Evolutionary conservation across 2,329 filamentous ascomycete genomes (phyloP).

Genomic region (Truncatella angustata): DNA sequence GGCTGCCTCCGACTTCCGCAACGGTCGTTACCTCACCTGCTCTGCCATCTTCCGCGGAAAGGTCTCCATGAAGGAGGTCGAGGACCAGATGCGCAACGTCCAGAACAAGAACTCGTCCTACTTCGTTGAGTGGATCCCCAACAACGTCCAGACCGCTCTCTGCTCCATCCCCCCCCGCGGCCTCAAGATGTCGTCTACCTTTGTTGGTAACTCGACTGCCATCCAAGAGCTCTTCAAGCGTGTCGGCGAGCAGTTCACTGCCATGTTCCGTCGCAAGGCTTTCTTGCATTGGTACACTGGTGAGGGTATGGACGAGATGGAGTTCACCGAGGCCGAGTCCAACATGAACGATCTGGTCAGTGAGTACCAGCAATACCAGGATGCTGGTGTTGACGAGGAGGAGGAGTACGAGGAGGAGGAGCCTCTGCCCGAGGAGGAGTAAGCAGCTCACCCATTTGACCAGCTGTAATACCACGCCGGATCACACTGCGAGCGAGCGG

Average conservation of each 20-base stretch:
- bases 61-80: conserved; percentile 99
- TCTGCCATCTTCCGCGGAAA: conserved; percentile 99
- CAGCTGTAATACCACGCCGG: too few relatives aligned
- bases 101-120: conserved; percentile 99
- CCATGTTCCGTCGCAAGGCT: conserved; percentile 99
- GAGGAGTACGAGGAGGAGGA: conserved; percentile 96
- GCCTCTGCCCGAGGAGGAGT: conserved; percentile 70
- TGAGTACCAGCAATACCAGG: conserved; percentile 99
- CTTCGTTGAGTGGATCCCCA: conserved; percentile 99
- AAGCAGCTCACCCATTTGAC: too few relatives aligned
- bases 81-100: conserved; percentile 99
- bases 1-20: conserved; percentile 99
- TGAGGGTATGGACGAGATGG: conserved; percentile 99
- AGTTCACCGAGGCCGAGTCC: conserved; percentile 99
- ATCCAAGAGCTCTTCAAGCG: conserved; percentile 99
- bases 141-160: conserved; percentile 99
- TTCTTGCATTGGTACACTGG: conserved; percentile 99
- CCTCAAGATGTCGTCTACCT: conserved; percentile 98
- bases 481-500: too few relatives aligned
- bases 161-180: conserved; percentile 98
- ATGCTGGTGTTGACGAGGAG: conserved; percentile 93
- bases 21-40: conserved; percentile 99
- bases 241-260: conserved; percentile 98
- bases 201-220: conserved; percentile 98
- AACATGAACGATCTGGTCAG: conserved; percentile 99